Evolutionary conservation across 2,329 filamentous ascomycete species (phyloP).

Genomic region (Rasamsonia emersonii): DNA sequence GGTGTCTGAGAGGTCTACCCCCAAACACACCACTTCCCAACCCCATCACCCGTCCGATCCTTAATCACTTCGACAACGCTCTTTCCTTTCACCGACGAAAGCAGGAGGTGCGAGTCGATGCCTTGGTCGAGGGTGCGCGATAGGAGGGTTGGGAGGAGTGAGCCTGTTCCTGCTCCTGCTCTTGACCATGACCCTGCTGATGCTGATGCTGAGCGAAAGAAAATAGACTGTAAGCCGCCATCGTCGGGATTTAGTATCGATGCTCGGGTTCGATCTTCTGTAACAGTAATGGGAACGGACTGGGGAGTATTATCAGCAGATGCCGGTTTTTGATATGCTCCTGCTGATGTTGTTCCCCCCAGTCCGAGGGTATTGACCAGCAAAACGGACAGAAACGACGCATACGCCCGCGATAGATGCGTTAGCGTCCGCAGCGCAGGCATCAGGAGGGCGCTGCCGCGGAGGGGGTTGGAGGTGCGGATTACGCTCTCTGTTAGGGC

Average conservation of each 20-base stretch:
- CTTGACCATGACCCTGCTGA: no score
- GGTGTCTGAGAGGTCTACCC: no score
- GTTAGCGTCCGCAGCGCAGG: slow-evolving; percentile 26
- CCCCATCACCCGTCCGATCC: slow-evolving; percentile 24
- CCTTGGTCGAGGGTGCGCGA: slow-evolving; percentile 30
- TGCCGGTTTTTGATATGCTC: background rate
- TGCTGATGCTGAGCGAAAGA: slow-evolving; percentile 13
- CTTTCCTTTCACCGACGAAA: slow-evolving; percentile 19
- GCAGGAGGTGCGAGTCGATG: slow-evolving; percentile 30
- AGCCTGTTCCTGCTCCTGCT: background rate
- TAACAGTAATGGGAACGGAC: background rate
- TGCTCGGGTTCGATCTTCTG: background rate
- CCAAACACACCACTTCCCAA: slow-evolving; percentile 32
- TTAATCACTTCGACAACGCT: slow-evolving; percentile 32
- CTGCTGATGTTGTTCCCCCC: slow-evolving; percentile 9
- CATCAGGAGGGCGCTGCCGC: slow-evolving; percentile 24
- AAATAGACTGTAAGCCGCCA: slow-evolving; percentile 20
- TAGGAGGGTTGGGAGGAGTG: slow-evolving; percentile 22
- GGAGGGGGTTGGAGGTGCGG: slow-evolving; percentile 27
- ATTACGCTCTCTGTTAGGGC: slow-evolving; percentile 27
- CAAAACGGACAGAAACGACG: slow-evolving; percentile 22
- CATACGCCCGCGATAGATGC: slow-evolving; percentile 21
- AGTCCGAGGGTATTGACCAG: slow-evolving; percentile 28
- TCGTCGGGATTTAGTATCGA: no score
- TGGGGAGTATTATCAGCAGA: background rate